A percentile compares a stretch with the other conserved stretches of the same genome.
phyloP scores from a whole-genome alignment of 371 early-diverging fungal species.

The Blastocladiella emersonii region DNA sequence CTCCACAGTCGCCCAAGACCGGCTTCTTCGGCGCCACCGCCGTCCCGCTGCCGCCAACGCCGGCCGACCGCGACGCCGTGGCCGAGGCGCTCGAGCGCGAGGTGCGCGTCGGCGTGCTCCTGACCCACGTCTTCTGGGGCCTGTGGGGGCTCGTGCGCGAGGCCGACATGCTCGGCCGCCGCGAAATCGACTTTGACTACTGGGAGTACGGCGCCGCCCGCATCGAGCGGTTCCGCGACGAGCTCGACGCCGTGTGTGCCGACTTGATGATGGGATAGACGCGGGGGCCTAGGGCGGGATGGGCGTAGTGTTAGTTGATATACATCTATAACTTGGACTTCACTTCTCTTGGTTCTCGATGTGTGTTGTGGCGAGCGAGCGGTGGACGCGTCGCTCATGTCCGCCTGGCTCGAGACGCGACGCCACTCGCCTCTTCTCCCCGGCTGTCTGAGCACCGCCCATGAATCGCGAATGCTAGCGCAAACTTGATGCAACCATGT shows the following conservation, averaged over 20 bases:
- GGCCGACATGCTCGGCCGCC: constrained; percentile 26
- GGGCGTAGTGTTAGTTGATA: too few species aligned
- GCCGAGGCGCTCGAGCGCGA: constrained; percentile 10
- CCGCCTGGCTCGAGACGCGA: too few species aligned
- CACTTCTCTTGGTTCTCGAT: too few species aligned
- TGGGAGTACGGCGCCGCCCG: constrained; percentile 33
- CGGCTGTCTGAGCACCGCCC: too few species aligned
- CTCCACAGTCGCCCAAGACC: neutral
- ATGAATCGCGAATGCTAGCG: too few species aligned
- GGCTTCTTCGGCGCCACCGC: neutral
- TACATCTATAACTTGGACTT: too few species aligned
- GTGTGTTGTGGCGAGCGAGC: too few species aligned
- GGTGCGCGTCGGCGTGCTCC: constrained; percentile 29
- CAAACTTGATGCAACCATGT: too few species aligned
- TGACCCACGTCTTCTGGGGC: constrained; percentile 60
- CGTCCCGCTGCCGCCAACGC: constrained; percentile 8
- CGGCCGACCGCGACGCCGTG: constrained; percentile 12
- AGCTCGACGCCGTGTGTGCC: neutral
- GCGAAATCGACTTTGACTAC: constrained; percentile 73
- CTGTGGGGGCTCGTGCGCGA: constrained; percentile 63
- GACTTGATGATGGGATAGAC: too few species aligned
- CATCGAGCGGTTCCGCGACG: neutral
- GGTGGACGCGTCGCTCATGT: too few species aligned
- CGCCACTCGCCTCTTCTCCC: too few species aligned
- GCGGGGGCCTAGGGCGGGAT: too few species aligned